Evolutionary conservation across 352 stramenopile genomes (phyloP).

Genomic region (Phytophthora pistaciae): DNA sequence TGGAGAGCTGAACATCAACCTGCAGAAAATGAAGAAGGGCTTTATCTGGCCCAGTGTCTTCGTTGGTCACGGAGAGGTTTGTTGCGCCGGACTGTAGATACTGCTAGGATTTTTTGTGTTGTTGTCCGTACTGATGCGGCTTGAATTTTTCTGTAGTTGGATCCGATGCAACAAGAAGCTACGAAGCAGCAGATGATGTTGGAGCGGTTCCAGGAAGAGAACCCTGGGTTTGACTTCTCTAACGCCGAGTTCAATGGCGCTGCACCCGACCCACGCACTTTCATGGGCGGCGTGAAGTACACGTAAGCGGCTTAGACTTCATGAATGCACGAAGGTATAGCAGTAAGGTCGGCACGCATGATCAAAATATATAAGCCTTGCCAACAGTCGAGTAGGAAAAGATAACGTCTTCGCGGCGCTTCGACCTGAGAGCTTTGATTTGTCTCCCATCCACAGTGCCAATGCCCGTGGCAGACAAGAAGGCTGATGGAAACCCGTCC

Average conservation of each 20-base stretch:
- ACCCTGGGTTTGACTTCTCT: conserved; percentile 99
- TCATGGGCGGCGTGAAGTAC: conserved; percentile 97
- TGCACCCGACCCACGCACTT: conserved; percentile 95
- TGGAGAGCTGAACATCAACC: conserved; percentile 91
- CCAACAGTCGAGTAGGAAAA: conserved; percentile 30
- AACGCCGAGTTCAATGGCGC: conserved; percentile 97
- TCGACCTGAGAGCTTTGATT: conserved; percentile 1
- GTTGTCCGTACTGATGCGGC: not conserved
- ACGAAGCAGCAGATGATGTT: conserved; percentile 98
- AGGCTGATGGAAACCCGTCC: conserved; percentile 30
- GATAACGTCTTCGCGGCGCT: conserved; percentile 15
- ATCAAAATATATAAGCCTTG: conserved; percentile 26
- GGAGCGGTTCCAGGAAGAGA: conserved; percentile 98
- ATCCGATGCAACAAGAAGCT: conserved; percentile 93
- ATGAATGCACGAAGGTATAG: no score
- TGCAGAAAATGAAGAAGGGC: conserved; percentile 97
- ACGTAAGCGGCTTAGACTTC: no score
- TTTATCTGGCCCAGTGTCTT: conserved; percentile 95
- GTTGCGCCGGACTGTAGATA: no score
- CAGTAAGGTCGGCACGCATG: no score
- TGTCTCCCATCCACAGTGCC: no score
- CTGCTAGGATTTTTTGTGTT: not conserved
- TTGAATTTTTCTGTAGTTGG: conserved; percentile 55
- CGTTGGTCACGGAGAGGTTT: conserved; percentile 83
- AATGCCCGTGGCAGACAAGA: conserved; percentile 38